Conservation (phyloP, 2,329 filamentous ascomycete genomes). For the Biscogniauxia mediterranea region DNA sequence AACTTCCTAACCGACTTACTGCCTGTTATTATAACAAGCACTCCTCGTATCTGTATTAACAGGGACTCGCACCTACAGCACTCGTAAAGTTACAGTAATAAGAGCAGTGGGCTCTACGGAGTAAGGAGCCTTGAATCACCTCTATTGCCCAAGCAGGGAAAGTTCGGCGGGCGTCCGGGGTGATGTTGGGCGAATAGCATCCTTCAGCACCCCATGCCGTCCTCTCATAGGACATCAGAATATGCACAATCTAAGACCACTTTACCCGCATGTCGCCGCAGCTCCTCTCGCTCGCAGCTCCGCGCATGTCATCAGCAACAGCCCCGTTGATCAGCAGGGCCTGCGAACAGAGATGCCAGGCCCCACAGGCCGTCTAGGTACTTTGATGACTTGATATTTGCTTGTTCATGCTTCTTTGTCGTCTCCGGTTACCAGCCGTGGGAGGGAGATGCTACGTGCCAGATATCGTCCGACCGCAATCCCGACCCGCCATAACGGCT, state of each 20-base stretch:
- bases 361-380: background rate
- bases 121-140: constrained; percentile 18
- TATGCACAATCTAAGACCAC: constrained; percentile 40
- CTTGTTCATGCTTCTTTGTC: background rate
- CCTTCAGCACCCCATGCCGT: constrained; percentile 28
- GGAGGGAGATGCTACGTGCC: background rate
- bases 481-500: background rate
- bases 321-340: background rate
- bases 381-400: background rate
- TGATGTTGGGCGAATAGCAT: constrained; percentile 36
- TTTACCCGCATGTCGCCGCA: constrained; percentile 46
- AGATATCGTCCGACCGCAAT: background rate
- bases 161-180: constrained; percentile 23
- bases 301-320: constrained; percentile 21
- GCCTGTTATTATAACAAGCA: constrained; percentile 2
- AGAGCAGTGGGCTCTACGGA: constrained; percentile 6
- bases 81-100: background rate
- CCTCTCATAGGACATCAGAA: constrained; percentile 40
- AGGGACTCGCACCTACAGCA: background rate
- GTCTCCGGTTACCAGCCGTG: too few species aligned
- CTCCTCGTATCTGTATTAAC: constrained; percentile 10
- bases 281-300: constrained; percentile 32
- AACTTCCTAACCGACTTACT: background rate
- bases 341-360: background rate
- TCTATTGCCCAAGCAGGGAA: constrained; percentile 28